phyloP scores from a whole-genome alignment of 805 yeast genomes.

The Candida easanensis region DNA sequence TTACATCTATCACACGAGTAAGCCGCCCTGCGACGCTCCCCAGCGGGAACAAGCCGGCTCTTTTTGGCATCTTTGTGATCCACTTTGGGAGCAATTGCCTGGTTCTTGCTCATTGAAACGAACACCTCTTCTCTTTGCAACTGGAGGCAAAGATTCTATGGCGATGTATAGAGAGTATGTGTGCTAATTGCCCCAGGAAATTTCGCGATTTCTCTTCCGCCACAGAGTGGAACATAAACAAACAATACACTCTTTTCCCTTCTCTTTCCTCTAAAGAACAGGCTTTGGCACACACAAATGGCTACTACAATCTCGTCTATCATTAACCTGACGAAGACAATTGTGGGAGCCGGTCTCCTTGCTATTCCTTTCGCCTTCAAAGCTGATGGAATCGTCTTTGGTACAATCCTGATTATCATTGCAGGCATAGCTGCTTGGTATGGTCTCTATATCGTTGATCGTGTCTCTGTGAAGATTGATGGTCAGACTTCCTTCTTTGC shows the following conservation, averaged over 20 bases:
- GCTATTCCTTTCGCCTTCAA: conserved; percentile 74
- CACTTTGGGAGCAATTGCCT: conserved; percentile 10
- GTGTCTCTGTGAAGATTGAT: conserved; percentile 53
- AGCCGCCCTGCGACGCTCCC: conserved; percentile 38
- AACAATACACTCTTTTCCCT: not conserved
- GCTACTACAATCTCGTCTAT: conserved; percentile 47
- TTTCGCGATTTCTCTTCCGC: no score
- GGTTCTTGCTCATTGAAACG: conserved; percentile 2
- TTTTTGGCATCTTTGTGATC: conserved; percentile 15
- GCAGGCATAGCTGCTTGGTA: conserved; percentile 67
- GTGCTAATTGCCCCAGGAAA: no score
- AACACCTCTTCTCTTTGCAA: no score
- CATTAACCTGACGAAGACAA: conserved; percentile 69
- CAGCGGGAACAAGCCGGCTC: conserved; percentile 37
- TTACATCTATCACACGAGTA: conserved; percentile 47
- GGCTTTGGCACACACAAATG: conserved; percentile 6
- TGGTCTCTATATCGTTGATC: conserved; percentile 63
- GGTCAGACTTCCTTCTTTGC: conserved; percentile 67
- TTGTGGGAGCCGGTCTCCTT: conserved; percentile 76
- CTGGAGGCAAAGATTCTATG: not conserved
- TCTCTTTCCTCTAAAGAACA: not conserved
- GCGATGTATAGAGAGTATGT: no score
- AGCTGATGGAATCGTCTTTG: conserved; percentile 63
- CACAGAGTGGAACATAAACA: no score
- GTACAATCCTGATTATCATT: conserved; percentile 49